Conservation (phyloP, 2,329 filamentous ascomycete species). For the Arthrocladium fulminans region DNA sequence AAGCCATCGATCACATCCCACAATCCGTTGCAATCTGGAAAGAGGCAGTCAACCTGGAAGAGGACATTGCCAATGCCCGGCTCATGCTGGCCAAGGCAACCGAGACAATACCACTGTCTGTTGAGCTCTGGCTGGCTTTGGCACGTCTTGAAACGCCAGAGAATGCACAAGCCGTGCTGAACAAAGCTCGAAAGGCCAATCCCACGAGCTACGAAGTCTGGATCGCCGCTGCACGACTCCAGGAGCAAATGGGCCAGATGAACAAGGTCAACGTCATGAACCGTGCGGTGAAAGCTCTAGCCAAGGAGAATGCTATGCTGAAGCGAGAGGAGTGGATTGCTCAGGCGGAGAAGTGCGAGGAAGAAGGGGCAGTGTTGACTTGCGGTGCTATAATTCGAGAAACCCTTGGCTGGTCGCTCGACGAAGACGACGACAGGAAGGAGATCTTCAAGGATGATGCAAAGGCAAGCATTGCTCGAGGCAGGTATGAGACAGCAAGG, state of each 20-base stretch:
- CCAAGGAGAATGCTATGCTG: slow-evolving; percentile 88
- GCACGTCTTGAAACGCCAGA: slow-evolving; percentile 82
- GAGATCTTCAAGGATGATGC: slow-evolving; percentile 96
- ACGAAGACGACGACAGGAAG: slow-evolving; percentile 93
- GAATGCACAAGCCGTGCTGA: slow-evolving; percentile 89
- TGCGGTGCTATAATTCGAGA: slow-evolving; percentile 85
- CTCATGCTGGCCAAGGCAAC: slow-evolving; percentile 89
- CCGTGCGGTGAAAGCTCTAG: slow-evolving; percentile 77
- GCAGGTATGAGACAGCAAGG: slow-evolving; percentile 78
- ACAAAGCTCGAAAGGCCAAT: slow-evolving; percentile 86
- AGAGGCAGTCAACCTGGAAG: slow-evolving; percentile 88
- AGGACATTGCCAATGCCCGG: slow-evolving; percentile 77
- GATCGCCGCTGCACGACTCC: slow-evolving; percentile 85
- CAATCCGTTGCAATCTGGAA: slow-evolving; percentile 98
- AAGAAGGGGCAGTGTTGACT: slow-evolving; percentile 77
- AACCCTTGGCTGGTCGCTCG: slow-evolving; percentile 83
- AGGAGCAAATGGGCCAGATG: slow-evolving; percentile 78
- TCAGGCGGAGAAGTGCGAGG: slow-evolving; percentile 90
- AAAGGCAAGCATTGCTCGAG: slow-evolving; percentile 67
- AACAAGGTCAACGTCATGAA: slow-evolving; percentile 87
- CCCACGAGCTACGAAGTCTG: slow-evolving; percentile 92
- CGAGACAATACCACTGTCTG: slow-evolving; percentile 84
- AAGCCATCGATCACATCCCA: slow-evolving; percentile 84
- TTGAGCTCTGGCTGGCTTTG: slow-evolving; percentile 90
- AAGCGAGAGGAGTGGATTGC: slow-evolving; percentile 95